phyloP scores from a whole-genome alignment of 2,329 filamentous ascomycete genomes.

The Claviceps sp. region DNA sequence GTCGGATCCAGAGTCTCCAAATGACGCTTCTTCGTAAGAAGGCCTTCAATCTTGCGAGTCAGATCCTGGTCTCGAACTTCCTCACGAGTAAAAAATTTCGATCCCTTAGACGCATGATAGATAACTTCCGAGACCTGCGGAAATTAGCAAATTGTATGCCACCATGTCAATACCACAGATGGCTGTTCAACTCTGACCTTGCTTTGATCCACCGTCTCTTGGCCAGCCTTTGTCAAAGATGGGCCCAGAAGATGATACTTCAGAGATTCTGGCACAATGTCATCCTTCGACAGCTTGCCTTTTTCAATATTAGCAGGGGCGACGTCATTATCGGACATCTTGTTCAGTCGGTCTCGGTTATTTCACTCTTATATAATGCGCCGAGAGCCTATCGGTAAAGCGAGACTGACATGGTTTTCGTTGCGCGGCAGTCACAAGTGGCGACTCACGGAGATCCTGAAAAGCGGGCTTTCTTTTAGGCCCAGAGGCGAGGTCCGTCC shows the following conservation, averaged over 20 bases:
- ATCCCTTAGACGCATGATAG: conserved; percentile 91
- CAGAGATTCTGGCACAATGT: conserved; percentile 40
- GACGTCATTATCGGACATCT: neutral
- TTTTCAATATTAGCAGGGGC: conserved; percentile 1
- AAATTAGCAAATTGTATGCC: neutral
- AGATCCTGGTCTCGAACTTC: conserved; percentile 68
- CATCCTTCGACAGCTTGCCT: conserved; percentile 9
- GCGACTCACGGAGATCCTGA: too few species aligned
- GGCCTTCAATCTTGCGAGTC: conserved; percentile 73
- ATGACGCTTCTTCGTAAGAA: conserved; percentile 59
- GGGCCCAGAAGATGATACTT: conserved; percentile 87
- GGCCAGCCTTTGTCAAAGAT: conserved; percentile 84
- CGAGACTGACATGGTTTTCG: too few species aligned
- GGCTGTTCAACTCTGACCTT: conserved; percentile 43
- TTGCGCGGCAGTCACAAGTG: too few species aligned
- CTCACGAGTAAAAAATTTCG: conserved; percentile 91
- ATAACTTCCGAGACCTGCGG: conserved; percentile 80
- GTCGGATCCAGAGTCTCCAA: conserved; percentile 66
- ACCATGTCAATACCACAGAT: neutral
- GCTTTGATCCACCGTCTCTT: conserved; percentile 82
- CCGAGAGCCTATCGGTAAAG: too few species aligned
- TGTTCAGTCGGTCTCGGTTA: neutral
- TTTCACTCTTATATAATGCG: too few species aligned
- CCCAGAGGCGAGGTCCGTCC: too few species aligned
- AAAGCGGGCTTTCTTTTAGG: too few species aligned